Base-by-base conservation (phyloP, 495 filamentous ascomycete species). In the Rusavskia elegans region DNA sequence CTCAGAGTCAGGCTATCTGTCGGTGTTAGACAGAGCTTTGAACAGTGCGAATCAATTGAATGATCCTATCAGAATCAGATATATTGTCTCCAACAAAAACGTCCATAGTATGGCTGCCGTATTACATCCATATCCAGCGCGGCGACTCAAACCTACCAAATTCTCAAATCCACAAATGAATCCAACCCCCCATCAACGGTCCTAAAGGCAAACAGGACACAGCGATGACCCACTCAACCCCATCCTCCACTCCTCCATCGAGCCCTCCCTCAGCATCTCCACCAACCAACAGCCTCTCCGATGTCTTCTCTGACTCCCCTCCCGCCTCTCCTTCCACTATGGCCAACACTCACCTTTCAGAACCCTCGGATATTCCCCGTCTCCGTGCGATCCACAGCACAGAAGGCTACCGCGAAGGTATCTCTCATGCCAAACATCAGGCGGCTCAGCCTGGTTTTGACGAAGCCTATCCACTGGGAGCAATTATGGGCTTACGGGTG, bases 321-420 rank as follows among this genome's bases (percentile, higher is more conserved):
- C 57, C 56, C 39, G 10, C 37, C 9, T 44, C 53, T 44, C 50
- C 55, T 14, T 53, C 50, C 14, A 14, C 4, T 36, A 17, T 44
- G 1, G 1, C n/a, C 39, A 42, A 20, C 5, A 1, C 45, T 13
- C 48, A 44, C 53, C 52, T 55, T 14, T 20, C 53, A 50, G 75
- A 81, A 52, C 73, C 69, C 19, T 84, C 81, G 40, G 86, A 92
- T 57, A 73, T 88, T 48, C 83, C 84, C n/a, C 77, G 81, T 49
- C 76, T 93, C 14, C 79, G 79, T 54, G 69, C 75, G 40, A 79
- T 79, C 54, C 89, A 96, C 65, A 73, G 77, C 35, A 95, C 81
- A 8, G 79, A 83, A n/a, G 90, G 92, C 48, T 97, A 96, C 67
- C 82, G 90, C 53, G 86, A 90, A 55, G 90, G 92, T 53, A 79